These are phyloP conservation scores for Chloroidium sp. DNA, from an alignment of 163 green algal genomes.

Conservation along the genomic window DNA sequence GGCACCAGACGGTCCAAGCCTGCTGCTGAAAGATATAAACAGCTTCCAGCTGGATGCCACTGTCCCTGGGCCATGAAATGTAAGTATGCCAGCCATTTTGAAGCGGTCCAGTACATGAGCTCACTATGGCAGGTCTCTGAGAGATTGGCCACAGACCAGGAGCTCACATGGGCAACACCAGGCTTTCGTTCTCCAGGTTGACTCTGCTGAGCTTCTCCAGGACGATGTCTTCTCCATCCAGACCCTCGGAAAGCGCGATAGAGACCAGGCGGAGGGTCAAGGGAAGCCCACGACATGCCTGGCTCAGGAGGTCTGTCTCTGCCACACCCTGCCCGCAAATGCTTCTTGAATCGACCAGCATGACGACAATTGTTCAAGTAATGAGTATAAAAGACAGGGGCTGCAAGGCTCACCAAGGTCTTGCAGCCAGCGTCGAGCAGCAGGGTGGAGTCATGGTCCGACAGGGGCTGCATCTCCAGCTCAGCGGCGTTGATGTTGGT, in stretches of 20 bases:
- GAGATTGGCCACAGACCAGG: too few relatives aligned
- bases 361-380: background rate
- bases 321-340: background rate
- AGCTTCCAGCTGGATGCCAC: background rate
- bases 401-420: background rate
- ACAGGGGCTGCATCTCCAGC: constrained; percentile 3
- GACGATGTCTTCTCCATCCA: too few relatives aligned
- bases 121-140: background rate
- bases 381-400: background rate
- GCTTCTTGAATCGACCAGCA: background rate
- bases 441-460: constrained; percentile 1
- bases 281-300: background rate
- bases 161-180: too few relatives aligned
- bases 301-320: background rate
- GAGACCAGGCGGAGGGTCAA: too few relatives aligned
- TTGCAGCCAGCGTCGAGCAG: background rate
- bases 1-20: too few relatives aligned
- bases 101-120: background rate
- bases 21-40: too few relatives aligned
- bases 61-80: background rate
- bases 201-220: too few relatives aligned
- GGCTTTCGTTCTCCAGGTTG: too few relatives aligned
- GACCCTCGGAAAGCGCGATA: too few relatives aligned
- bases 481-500: constrained; percentile 2
- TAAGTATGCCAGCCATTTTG: background rate